Evolutionary conservation across 2,329 filamentous ascomycete species (phyloP), one percentile per base, ranked within the genome.

Genomic region (Microascus cirrosus): DNA sequence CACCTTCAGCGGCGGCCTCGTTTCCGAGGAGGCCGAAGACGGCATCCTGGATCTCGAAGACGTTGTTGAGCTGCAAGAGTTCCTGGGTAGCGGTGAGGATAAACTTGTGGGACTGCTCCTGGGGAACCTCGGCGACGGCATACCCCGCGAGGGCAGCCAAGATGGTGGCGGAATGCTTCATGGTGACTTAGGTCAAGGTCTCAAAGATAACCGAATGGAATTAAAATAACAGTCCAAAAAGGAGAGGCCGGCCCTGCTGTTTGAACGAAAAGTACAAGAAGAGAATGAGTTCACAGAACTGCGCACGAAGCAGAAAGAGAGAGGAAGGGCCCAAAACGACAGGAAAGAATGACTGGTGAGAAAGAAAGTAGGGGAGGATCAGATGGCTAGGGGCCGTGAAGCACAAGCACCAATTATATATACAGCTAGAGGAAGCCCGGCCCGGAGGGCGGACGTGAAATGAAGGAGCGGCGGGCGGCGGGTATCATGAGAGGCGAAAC

Each of bases 1-100:
- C 68, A 42, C 74, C 60, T 8, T 67, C 65, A 3, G 72, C 69
- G 0, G 77, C 81, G 1, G 80, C 77, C 7, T 70, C 73, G 60
- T 77, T 73, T 59, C 81, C 81, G 34, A 77, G 70, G 8, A 78
- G 72, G 50, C 70, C 74, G 63, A 81, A 82, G 53, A 81, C 70
- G 15, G 77, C 68, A 62, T 78, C 75, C 52, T 64, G 54, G 58
- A 81, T 79, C 11, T 71, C 66, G 60, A 73, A 72, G 1, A 77
- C 78, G 66, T 82, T 77, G 63, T 80, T 64, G 59, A 70, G 63
- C n/a, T 68, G 58, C 51, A 81, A 65, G 55, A 70, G 66, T n/a
- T 66, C 66, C 60, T 72, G 68, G 59, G 77, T 73, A 48, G 67
- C 69, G 34, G 65, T 65, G 50, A 80, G 63, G 64, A 78, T 70